These are phyloP conservation scores for Persicaria tinctoria DNA, from an alignment of 148 eudicot species.

Conservation along the genomic window DNA sequence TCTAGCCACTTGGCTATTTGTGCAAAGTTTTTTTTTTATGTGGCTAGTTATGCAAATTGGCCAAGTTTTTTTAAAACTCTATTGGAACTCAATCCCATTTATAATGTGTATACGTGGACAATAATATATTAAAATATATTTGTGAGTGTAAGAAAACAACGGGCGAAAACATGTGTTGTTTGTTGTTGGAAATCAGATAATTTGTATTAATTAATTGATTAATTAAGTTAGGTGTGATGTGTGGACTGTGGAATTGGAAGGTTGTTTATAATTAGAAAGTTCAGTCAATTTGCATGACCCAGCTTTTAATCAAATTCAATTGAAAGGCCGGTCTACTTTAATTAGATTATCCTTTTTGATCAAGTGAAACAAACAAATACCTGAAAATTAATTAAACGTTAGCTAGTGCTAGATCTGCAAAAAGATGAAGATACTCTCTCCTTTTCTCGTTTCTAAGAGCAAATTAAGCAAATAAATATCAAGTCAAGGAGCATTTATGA, in stretches of 20 bases:
- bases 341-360: background rate
- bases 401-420: background rate
- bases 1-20: too few species aligned
- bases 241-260: background rate
- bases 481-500: slow-evolving; percentile 8
- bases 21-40: too few species aligned
- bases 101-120: too few species aligned
- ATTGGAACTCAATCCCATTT: too few species aligned
- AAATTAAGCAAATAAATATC: slow-evolving; percentile 7
- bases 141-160: background rate
- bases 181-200: background rate
- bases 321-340: background rate
- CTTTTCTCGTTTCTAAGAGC: background rate
- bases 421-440: background rate
- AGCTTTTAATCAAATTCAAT: background rate
- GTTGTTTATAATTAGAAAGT: slow-evolving; percentile 4
- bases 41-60: too few species aligned
- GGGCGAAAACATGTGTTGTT: slow-evolving; percentile 1
- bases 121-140: background rate
- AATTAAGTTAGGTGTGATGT: background rate
- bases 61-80: too few species aligned
- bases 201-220: background rate
- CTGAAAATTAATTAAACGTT: background rate
- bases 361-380: too few species aligned
- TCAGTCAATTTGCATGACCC: background rate